Conservation (phyloP, 805 yeast species). For the Cyberlindnera xylosilytica region DNA sequence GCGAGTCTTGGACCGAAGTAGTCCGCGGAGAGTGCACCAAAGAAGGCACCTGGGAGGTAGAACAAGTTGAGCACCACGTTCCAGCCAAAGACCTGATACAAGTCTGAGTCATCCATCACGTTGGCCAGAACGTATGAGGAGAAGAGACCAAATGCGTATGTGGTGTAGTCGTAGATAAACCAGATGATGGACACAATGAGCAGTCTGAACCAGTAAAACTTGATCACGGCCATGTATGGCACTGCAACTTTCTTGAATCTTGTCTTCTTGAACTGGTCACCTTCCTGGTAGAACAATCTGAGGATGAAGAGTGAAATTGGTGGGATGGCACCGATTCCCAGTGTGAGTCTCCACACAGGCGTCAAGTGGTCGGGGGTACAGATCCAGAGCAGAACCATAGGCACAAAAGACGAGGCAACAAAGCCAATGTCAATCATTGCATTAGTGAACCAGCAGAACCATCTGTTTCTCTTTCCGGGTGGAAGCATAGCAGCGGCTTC, state of each 20-base stretch:
- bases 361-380: slow-evolving; percentile 66
- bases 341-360: slow-evolving; percentile 87
- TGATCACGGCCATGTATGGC: slow-evolving; percentile 68
- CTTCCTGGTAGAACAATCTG: slow-evolving; percentile 74
- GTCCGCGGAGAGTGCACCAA: slow-evolving; percentile 81
- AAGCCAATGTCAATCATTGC: slow-evolving; percentile 85
- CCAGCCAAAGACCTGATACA: slow-evolving; percentile 86
- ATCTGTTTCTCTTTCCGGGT: slow-evolving; percentile 80
- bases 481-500: slow-evolving; percentile 81
- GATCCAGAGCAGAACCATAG: slow-evolving; percentile 83
- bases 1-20: slow-evolving; percentile 89
- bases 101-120: slow-evolving; percentile 55
- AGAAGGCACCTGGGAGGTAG: slow-evolving; percentile 84
- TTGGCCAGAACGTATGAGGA: slow-evolving; percentile 65
- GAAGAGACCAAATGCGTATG: slow-evolving; percentile 84
- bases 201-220: slow-evolving; percentile 83
- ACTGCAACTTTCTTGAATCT: slow-evolving; percentile 59
- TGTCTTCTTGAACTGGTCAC: slow-evolving; percentile 65
- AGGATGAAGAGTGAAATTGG: slow-evolving; percentile 75
- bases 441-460: slow-evolving; percentile 86
- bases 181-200: slow-evolving; percentile 71
- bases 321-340: slow-evolving; percentile 88
- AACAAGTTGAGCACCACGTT: slow-evolving; percentile 83
- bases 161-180: slow-evolving; percentile 88
- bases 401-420: slow-evolving; percentile 79